Percentiles rank a stretch among this genome's conserved stretches.
Evolutionary conservation across 331 rosid species (phyloP).

Genomic region (Acacia pycnantha): DNA sequence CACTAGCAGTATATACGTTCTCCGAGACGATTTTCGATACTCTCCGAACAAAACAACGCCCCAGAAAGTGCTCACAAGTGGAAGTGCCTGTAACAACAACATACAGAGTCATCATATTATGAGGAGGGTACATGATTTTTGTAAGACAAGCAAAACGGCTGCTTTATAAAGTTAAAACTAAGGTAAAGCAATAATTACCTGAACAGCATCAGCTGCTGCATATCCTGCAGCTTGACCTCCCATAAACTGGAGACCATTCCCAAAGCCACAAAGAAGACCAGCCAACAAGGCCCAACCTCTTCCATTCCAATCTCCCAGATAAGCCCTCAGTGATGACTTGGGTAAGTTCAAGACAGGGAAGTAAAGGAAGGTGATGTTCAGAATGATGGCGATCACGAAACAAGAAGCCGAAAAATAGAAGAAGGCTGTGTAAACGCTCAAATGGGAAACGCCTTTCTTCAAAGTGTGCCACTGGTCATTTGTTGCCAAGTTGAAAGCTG

Average conservation of each 20-base stretch:
- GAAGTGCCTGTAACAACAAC: slow-evolving; percentile 64
- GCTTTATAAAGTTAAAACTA: no score
- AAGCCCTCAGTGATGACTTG: slow-evolving; percentile 67
- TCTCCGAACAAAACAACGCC: slow-evolving; percentile 77
- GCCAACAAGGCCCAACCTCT: slow-evolving; percentile 94
- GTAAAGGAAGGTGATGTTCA: slow-evolving; percentile 78
- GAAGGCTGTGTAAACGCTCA: slow-evolving; percentile 81
- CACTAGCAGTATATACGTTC: slow-evolving; percentile 59
- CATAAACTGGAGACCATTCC: slow-evolving; percentile 93
- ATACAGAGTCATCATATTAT: not conserved
- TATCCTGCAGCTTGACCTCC: slow-evolving; percentile 98
- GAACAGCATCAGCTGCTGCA: slow-evolving; percentile 98
- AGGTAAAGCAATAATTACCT: slow-evolving; percentile 36
- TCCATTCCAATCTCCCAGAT: slow-evolving; percentile 78
- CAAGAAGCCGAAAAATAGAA: slow-evolving; percentile 84
- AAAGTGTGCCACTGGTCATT: slow-evolving; percentile 89
- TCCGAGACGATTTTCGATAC: slow-evolving; percentile 71
- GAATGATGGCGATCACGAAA: slow-evolving; percentile 59
- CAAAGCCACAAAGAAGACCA: slow-evolving; percentile 84
- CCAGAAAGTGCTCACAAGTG: slow-evolving; percentile 98
- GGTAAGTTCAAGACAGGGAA: slow-evolving; percentile 65
- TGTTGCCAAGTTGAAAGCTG: slow-evolving; percentile 91
- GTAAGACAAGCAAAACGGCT: not conserved
- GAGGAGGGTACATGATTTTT: not conserved
- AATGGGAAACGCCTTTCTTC: slow-evolving; percentile 71